These are phyloP conservation scores for Prunus fruticosa DNA, from an alignment of 306 rosid genomes.

Conservation along the genomic window DNA sequence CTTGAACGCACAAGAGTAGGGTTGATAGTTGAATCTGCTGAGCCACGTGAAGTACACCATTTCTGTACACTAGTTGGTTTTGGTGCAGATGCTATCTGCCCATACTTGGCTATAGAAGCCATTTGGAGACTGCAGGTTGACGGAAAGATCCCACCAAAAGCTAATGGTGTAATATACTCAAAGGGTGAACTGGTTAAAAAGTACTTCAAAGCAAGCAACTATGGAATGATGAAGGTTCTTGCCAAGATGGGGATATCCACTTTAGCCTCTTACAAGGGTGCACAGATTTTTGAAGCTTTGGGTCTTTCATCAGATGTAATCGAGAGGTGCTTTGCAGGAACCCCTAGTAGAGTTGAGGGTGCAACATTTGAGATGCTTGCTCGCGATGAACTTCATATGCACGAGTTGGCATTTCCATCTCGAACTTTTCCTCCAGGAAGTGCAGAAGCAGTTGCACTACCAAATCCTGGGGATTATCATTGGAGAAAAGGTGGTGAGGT, in stretches of 20 bases:
- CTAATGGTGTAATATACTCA: conserved; percentile 63
- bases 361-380: conserved; percentile 97
- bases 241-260: conserved; percentile 99
- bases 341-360: conserved; percentile 97
- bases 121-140: conserved; percentile 95
- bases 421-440: conserved; percentile 77
- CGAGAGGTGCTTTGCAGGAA: conserved; percentile 94
- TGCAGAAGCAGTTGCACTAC: conserved; percentile 88
- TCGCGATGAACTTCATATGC: conserved; percentile 69
- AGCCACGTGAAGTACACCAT: conserved; percentile 98
- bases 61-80: conserved; percentile 96
- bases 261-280: conserved; percentile 98
- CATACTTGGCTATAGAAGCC: conserved; percentile 85
- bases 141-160: conserved; percentile 85
- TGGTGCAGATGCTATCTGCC: conserved; percentile 95
- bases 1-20: conserved; percentile 95
- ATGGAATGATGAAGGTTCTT: conserved; percentile 99
- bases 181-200: conserved; percentile 78
- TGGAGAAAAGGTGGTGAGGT: conserved; percentile 99
- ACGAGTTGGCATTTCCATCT: conserved; percentile 86
- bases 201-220: conserved; percentile 87
- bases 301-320: conserved; percentile 95
- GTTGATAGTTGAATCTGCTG: conserved; percentile 91
- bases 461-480: conserved; percentile 98
- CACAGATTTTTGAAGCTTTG: conserved; percentile 95